Percentiles rank a stretch among this genome's conserved stretches.
These are phyloP conservation scores for Phytopythium chamaehyphon DNA, from an alignment of 352 stramenopile species.

Conservation along the genomic window DNA sequence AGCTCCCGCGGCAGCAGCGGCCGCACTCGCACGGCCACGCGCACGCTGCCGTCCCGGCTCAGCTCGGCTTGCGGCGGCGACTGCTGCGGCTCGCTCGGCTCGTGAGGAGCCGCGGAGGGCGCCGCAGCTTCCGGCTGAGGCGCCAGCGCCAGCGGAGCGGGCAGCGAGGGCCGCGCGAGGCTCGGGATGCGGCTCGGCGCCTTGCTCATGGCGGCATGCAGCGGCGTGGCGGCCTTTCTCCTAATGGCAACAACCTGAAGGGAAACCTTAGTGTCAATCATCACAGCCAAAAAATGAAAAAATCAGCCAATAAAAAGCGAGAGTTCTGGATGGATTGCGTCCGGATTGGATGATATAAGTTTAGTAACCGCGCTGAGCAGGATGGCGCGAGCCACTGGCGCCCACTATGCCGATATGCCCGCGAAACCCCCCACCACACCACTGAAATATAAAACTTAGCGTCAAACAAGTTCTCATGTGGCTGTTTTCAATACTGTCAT, in stretches of 20 bases:
- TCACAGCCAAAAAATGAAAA: too few species aligned
- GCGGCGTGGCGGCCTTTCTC: neutral
- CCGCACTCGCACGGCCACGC: conserved; percentile 74
- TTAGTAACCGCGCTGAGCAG: too few species aligned
- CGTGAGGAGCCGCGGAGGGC: conserved; percentile 7
- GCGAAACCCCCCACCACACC: too few species aligned
- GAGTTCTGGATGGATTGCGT: too few species aligned
- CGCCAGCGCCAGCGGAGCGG: conserved; percentile 2
- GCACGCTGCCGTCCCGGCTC: conserved; percentile 54
- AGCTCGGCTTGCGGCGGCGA: neutral
- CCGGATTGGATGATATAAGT: too few species aligned
- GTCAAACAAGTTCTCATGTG: too few species aligned
- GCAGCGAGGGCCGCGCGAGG: conserved; percentile 3
- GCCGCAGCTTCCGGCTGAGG: conserved; percentile 18
- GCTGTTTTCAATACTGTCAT: neutral
- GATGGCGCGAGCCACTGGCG: too few species aligned
- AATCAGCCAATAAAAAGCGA: too few species aligned
- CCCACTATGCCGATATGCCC: too few species aligned
- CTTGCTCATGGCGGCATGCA: conserved; percentile 7
- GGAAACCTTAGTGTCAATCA: too few species aligned
- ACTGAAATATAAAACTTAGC: too few species aligned
- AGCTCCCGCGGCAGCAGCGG: conserved; percentile 78
- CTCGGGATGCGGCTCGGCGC: neutral
- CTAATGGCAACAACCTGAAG: neutral
- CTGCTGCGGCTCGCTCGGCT: conserved; percentile 10